Percentiles rank a stretch among this genome's conserved stretches.
These are phyloP conservation scores for Talaromyces stipitatus DNA, from an alignment of 495 filamentous ascomycete genomes.

Conservation along the genomic window DNA sequence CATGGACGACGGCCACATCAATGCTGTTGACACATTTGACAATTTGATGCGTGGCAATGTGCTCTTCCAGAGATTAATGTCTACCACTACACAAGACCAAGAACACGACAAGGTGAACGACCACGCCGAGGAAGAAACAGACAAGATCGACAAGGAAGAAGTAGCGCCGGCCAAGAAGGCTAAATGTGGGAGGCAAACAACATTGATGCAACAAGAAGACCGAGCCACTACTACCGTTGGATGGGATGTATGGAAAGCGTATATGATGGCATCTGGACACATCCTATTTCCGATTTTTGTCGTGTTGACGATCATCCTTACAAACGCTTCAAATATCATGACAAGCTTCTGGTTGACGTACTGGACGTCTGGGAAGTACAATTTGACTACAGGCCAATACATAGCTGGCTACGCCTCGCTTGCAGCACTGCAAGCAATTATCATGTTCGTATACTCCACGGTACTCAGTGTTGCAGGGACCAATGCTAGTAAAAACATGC, in stretches of 20 bases:
- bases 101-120: conserved; percentile 37
- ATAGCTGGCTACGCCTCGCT: conserved; percentile 83
- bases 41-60: conserved; percentile 72
- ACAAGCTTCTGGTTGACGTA: conserved; percentile 90
- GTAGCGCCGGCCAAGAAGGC: conserved; percentile 49
- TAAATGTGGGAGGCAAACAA: conserved; percentile 46
- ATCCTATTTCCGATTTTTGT: conserved; percentile 62
- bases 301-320: conserved; percentile 55
- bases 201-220: conserved; percentile 89
- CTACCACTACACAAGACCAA: conserved; percentile 63
- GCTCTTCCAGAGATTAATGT: conserved; percentile 74
- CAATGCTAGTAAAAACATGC: conserved; percentile 70
- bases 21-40: conserved; percentile 79
- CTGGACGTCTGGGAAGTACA: conserved; percentile 74
- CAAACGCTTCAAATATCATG: conserved; percentile 76
- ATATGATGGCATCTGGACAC: conserved; percentile 71
- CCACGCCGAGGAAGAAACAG: conserved; percentile 24
- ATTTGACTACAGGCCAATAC: conserved; percentile 53
- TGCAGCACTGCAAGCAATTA: conserved; percentile 58
- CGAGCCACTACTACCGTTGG: conserved; percentile 71
- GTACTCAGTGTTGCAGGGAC: conserved; percentile 58
- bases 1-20: conserved; percentile 79
- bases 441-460: conserved; percentile 75
- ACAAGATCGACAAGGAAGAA: conserved; percentile 35
- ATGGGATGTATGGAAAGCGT: conserved; percentile 75